Percentiles rank a stretch among this genome's conserved stretches.
Conservation (phyloP, 305 asterid species). For the Solanum hybrid region DNA sequence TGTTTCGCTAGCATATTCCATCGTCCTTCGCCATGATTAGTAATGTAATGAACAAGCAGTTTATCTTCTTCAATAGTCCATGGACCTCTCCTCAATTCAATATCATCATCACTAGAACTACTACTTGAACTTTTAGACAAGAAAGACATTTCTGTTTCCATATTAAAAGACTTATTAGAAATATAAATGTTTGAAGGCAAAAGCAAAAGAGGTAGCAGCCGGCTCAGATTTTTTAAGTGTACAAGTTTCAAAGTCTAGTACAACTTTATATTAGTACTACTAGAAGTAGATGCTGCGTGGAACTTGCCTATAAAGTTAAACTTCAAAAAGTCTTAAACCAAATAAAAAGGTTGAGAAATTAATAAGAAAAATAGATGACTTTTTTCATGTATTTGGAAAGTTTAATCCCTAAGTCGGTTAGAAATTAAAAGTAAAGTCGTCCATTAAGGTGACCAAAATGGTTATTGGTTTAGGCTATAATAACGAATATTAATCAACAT, state of each 20-base stretch:
- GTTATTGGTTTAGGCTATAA: not conserved
- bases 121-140: slow-evolving; percentile 13
- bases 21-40: slow-evolving; percentile 63
- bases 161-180: not conserved
- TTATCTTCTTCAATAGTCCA: slow-evolving; percentile 67
- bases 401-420: not conserved
- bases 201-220: not conserved
- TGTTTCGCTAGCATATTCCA: slow-evolving; percentile 56
- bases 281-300: not conserved
- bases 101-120: slow-evolving; percentile 23
- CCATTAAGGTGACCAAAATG: not conserved
- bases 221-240: not conserved
- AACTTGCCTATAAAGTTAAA: not conserved
- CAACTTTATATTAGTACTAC: not conserved
- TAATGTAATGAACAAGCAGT: slow-evolving; percentile 43
- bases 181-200: not conserved
- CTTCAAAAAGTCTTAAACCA: not conserved
- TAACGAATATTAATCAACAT: not conserved
- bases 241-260: not conserved
- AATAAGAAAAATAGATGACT: not conserved
- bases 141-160: not conserved
- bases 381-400: not conserved
- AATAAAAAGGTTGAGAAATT: not conserved
- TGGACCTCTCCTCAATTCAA: slow-evolving; percentile 56
- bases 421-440: not conserved